Base-by-base conservation (phyloP, 495 filamentous ascomycete species). In the Trichoderma gamsii region DNA sequence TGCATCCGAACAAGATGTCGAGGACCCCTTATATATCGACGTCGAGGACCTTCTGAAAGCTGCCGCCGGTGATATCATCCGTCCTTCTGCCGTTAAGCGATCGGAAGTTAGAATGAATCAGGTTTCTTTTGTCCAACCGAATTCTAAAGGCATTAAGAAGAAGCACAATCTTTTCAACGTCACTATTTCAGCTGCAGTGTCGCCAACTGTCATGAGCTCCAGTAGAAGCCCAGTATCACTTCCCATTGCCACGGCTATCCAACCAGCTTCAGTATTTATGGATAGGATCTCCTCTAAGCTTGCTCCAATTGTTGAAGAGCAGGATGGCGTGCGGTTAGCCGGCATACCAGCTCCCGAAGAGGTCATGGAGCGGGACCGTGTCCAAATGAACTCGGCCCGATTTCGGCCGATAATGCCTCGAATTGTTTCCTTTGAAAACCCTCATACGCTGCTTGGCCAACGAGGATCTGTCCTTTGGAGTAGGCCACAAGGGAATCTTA, bases 1-100 rank as follows among this genome's bases (percentile, higher is more conserved):
- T 41, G 63, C 71, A 4, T 68, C 72, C 0, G 76, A 79, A 35
- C 25, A 70, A 7, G 69, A 76, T 68, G 56, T 67, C 35, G 89
- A 93, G 72, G 65, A 71, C 23, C 74, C 87, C 41, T 87, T 80
- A 3, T 88, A 88, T 3, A 82, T 94, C 11, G 80, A 90, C 69
- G 75, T 92, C 11, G 76, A 84, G 6, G 85, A 87, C 69, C 82
- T 93, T 25, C 85, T 90, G 69, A 88, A 90, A 73, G 92, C 89
- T 21, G 79, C 89, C 11, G n/a, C 64, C 1, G n/a, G n/a, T n/a
- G 85, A 71, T 65, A 82, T 79, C 18, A 67, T 76, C 43, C 79
- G 79, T 38, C 73, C 78, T 5, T 76, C 80, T 44, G 72, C 76
- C 32, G 71, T 75, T 0, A 70, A 76, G 12, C 76, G 78, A 67